Conservation (phyloP, 306 rosid species). For the Dryas octopetala region DNA sequence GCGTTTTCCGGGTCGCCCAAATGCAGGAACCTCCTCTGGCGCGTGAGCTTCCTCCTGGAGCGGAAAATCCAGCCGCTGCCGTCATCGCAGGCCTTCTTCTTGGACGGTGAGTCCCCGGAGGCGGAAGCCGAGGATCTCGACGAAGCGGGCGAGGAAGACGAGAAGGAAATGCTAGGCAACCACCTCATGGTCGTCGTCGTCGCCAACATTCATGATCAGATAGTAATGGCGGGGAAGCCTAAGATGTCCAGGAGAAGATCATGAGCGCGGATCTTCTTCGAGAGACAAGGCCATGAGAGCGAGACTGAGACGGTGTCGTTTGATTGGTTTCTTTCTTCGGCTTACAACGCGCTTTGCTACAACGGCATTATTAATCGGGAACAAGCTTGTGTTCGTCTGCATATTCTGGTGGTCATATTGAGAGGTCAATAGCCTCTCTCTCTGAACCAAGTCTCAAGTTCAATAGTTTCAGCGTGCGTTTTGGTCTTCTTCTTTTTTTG, state of each 20-base stretch:
- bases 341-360: background rate
- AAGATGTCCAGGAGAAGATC: conserved; percentile 14
- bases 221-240: background rate
- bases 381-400: background rate
- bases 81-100: conserved; percentile 21
- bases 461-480: background rate
- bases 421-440: conserved; percentile 7
- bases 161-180: conserved; percentile 56
- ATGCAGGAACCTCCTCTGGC: conserved; percentile 34
- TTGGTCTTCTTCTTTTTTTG: background rate
- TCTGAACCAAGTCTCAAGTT: background rate
- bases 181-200: conserved; percentile 57
- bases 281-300: background rate
- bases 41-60: conserved; percentile 26
- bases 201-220: background rate
- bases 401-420: background rate
- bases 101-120: conserved; percentile 12
- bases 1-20: no score
- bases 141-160: conserved; percentile 34
- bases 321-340: background rate
- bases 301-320: background rate
- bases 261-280: background rate
- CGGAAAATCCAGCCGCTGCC: conserved; percentile 48
- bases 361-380: background rate
- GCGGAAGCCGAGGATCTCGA: conserved; percentile 20